Conservation (phyloP, 2,329 filamentous ascomycete species). For the Fusarium tuaranense region DNA sequence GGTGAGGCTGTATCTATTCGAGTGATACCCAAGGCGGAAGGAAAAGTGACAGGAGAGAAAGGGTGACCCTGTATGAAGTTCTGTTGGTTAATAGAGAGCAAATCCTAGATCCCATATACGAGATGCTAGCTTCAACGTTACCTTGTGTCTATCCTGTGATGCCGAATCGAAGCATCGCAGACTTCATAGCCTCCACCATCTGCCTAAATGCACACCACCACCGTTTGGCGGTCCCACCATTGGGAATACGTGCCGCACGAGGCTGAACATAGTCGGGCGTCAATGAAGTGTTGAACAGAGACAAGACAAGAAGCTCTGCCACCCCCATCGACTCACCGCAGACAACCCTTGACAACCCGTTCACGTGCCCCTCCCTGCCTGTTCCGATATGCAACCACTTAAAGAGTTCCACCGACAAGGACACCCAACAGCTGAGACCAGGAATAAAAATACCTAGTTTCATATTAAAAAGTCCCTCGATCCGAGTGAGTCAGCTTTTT, state of each 20-base stretch:
- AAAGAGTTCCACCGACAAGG: conserved; percentile 2
- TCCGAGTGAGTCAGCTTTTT: conserved; percentile 21
- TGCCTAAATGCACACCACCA: conserved; percentile 37
- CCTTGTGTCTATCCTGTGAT: conserved; percentile 21
- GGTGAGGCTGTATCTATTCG: conserved; percentile 8
- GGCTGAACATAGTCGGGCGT: conserved; percentile 20
- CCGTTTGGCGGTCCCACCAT: conserved; percentile 13
- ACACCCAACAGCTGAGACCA: neutral
- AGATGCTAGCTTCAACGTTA: neutral
- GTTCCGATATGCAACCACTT: conserved; percentile 34
- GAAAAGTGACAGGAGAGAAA: neutral
- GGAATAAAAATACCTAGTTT: conserved; percentile 3
- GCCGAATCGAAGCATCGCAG: conserved; percentile 12
- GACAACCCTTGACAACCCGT: neutral
- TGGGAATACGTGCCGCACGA: conserved; percentile 32
- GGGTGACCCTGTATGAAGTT: neutral
- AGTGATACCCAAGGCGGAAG: conserved; percentile 1
- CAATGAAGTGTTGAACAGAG: neutral
- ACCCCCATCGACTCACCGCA: conserved; percentile 27
- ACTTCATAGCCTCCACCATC: conserved; percentile 35
- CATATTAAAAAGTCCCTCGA: conserved; percentile 18
- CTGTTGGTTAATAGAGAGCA: neutral
- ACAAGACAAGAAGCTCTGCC: conserved; percentile 1
- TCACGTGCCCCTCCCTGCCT: conserved; percentile 13
- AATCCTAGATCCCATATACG: neutral